phyloP scores from a whole-genome alignment of 1,139 yeast genomes.

The Blastobotrys serpentis region DNA sequence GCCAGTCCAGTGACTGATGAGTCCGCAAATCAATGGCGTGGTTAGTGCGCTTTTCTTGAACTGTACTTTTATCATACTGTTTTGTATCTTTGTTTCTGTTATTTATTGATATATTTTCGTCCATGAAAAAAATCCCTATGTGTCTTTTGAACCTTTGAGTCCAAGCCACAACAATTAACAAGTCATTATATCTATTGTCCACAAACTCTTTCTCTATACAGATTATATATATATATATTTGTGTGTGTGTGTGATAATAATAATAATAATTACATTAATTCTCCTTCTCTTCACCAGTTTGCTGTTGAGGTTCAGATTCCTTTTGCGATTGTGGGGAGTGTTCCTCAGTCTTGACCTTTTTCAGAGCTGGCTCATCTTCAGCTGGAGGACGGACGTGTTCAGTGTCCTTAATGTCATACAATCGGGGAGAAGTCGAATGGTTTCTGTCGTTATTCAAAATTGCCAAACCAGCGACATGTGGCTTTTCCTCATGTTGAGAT shows the following conservation, averaged over 20 bases:
- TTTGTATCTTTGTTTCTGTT: background rate
- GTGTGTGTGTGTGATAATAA: too few relatives aligned
- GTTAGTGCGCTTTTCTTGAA: background rate
- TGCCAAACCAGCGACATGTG: slow-evolving; percentile 18
- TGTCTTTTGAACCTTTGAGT: too few relatives aligned
- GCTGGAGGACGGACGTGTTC: slow-evolving; percentile 3
- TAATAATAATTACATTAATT: background rate
- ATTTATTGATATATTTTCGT: too few relatives aligned
- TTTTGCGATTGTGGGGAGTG: slow-evolving; percentile 1
- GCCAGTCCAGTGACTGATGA: too few relatives aligned
- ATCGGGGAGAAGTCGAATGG: slow-evolving; percentile 14
- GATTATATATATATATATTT: too few relatives aligned
- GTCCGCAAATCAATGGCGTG: background rate
- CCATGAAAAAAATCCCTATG: too few relatives aligned
- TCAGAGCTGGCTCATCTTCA: slow-evolving; percentile 12
- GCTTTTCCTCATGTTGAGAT: slow-evolving; percentile 11
- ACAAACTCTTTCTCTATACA: background rate
- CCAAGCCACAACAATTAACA: too few relatives aligned
- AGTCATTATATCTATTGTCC: background rate
- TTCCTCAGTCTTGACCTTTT: slow-evolving; percentile 13
- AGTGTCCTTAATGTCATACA: slow-evolving; percentile 11
- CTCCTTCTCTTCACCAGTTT: background rate
- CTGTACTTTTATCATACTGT: too few relatives aligned
- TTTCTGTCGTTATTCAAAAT: slow-evolving; percentile 14
- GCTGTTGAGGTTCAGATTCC: background rate